Conservation (phyloP, 164 flowering plant species). For the Nymphaea colorata region DNA sequence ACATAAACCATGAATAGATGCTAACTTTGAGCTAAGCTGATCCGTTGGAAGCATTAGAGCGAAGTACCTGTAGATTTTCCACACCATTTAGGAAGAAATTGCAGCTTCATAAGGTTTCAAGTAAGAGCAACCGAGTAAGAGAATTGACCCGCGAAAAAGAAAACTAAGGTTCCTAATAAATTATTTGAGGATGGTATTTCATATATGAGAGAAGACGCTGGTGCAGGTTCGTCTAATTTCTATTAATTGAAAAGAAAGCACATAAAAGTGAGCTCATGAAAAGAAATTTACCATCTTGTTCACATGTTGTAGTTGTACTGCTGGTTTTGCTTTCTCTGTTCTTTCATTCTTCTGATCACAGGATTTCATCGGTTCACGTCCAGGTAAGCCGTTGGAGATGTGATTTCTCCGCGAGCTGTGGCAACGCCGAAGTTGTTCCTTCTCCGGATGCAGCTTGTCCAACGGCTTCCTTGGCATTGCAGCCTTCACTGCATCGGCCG, state of each 20-base stretch:
- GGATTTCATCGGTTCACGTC: background rate
- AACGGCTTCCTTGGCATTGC: background rate
- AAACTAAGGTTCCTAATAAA: no score
- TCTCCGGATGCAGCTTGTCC: background rate
- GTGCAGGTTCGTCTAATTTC: background rate
- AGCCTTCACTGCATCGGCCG: background rate
- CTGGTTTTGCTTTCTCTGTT: background rate
- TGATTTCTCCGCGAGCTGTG: background rate
- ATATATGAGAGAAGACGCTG: no score
- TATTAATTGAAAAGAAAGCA: background rate
- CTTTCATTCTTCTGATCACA: background rate
- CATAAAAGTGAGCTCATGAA: background rate
- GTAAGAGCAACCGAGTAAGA: no score
- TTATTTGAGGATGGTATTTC: no score
- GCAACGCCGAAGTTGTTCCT: background rate
- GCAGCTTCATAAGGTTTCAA: no score
- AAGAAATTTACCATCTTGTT: background rate
- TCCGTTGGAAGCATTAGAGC: no score
- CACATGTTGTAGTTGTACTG: background rate
- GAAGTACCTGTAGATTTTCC: no score
- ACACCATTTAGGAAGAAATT: no score
- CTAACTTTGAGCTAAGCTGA: no score
- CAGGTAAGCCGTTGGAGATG: background rate
- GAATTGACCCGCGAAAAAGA: no score
- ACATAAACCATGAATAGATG: no score